Evolutionary conservation across 2,329 filamentous ascomycete genomes (phyloP).

Genomic region (Botryotinia narcissicola): DNA sequence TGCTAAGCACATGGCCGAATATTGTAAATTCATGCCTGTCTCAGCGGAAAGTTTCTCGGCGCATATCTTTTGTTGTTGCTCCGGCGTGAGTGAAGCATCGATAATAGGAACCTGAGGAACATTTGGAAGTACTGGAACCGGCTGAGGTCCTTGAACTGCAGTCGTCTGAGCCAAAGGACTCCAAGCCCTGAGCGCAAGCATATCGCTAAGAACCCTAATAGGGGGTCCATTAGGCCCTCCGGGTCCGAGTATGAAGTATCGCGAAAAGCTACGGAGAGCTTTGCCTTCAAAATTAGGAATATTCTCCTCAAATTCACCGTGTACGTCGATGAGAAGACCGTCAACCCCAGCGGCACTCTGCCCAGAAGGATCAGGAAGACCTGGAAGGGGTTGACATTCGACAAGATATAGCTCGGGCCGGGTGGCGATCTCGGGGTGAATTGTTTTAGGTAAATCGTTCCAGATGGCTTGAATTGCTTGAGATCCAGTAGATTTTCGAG

Average conservation of each 20-base stretch:
- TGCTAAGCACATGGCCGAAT: constrained; percentile 75
- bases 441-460: constrained; percentile 67
- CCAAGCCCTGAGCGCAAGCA: constrained; percentile 70
- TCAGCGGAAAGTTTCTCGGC: constrained; percentile 71
- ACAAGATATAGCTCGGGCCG: constrained; percentile 75
- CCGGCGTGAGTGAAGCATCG: constrained; percentile 28
- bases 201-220: constrained; percentile 76
- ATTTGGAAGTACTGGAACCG: constrained; percentile 24
- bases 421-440: constrained; percentile 67
- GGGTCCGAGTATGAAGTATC: constrained; percentile 76
- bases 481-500: constrained; percentile 63
- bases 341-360: constrained; percentile 66
- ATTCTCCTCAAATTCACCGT: constrained; percentile 80
- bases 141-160: constrained; percentile 9
- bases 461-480: constrained; percentile 66
- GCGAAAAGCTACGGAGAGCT: constrained; percentile 74
- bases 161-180: constrained; percentile 45
- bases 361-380: constrained; percentile 67
- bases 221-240: constrained; percentile 56
- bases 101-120: constrained; percentile 2
- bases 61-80: constrained; percentile 59
- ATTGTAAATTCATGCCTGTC: constrained; percentile 77
- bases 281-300: constrained; percentile 54
- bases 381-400: constrained; percentile 73
- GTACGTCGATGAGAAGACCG: constrained; percentile 74